Conservation (phyloP, 2,329 filamentous ascomycete genomes). For the Ophiostoma ulmi region DNA sequence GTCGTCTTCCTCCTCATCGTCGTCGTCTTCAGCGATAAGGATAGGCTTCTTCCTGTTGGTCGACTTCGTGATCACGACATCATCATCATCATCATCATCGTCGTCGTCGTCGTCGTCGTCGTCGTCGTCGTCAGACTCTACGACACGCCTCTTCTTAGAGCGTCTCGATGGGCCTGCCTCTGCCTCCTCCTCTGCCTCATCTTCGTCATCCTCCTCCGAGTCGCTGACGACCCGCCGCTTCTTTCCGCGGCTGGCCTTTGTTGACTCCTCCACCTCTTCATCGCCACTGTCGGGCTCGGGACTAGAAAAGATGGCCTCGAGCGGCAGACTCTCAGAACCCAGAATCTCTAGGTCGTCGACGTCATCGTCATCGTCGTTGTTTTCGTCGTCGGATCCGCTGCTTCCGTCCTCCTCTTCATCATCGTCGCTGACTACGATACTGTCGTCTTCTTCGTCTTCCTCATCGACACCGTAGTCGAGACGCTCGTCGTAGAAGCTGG, state of each 20-base stretch:
- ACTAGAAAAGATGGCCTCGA: constrained; percentile 23
- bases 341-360: not conserved
- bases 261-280: not conserved
- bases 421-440: constrained; percentile 13
- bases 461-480: constrained; percentile 19
- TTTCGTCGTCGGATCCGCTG: not conserved
- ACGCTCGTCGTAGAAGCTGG: not conserved
- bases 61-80: not conserved
- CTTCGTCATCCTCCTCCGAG: constrained; percentile 24
- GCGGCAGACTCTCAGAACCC: not conserved
- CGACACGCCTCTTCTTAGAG: not conserved
- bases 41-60: not conserved
- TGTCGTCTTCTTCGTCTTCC: constrained; percentile 24
- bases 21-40: not conserved
- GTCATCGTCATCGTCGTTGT: not conserved
- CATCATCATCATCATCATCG: not conserved
- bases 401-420: constrained; percentile 13
- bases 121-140: constrained; percentile 7
- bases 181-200: not conserved
- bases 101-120: constrained; percentile 1
- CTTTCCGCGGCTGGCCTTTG: constrained; percentile 12
- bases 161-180: constrained; percentile 1
- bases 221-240: constrained; percentile 24
- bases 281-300: constrained; percentile 16
- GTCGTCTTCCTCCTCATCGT: not conserved